Evolutionary conservation across 306 rosid genomes (phyloP).

Genomic region (Castanea sativa): DNA sequence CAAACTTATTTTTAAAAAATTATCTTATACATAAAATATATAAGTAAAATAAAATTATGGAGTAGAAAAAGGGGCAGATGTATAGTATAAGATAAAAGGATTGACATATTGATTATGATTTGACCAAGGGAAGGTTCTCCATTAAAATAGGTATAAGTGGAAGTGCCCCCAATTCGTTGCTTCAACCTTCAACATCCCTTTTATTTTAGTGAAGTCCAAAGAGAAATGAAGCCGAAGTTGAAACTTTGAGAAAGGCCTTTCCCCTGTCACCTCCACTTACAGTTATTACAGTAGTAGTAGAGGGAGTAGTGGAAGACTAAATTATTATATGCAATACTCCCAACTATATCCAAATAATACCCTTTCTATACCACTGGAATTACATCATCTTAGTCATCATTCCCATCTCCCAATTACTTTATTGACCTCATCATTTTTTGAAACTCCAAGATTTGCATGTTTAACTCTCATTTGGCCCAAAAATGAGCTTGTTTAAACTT

Average conservation of each 20-base stretch:
- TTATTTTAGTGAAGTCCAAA: slow-evolving; percentile 11
- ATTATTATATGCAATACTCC: not conserved
- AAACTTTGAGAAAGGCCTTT: slow-evolving; percentile 8
- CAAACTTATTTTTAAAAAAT: not conserved
- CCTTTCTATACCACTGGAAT: no score
- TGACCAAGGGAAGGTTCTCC: slow-evolving; percentile 13
- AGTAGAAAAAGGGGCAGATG: not conserved
- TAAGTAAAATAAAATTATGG: not conserved
- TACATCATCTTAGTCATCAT: no score
- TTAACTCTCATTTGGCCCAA: no score
- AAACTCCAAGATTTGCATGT: no score
- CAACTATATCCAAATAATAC: no score
- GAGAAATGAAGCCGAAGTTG: slow-evolving; percentile 21
- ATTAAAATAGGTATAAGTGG: not conserved
- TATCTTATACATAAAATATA: not conserved
- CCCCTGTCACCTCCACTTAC: slow-evolving; percentile 24
- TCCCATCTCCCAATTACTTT: no score
- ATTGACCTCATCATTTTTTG: no score
- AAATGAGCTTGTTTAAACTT: no score
- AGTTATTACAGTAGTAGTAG: not conserved
- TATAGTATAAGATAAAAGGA: not conserved
- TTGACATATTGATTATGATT: slow-evolving; percentile 5
- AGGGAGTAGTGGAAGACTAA: not conserved
- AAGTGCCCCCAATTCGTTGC: slow-evolving; percentile 17
- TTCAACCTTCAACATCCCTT: not conserved